Conservation (phyloP, 2,329 filamentous ascomycete species). For the Coniochaeta pulveracea region DNA sequence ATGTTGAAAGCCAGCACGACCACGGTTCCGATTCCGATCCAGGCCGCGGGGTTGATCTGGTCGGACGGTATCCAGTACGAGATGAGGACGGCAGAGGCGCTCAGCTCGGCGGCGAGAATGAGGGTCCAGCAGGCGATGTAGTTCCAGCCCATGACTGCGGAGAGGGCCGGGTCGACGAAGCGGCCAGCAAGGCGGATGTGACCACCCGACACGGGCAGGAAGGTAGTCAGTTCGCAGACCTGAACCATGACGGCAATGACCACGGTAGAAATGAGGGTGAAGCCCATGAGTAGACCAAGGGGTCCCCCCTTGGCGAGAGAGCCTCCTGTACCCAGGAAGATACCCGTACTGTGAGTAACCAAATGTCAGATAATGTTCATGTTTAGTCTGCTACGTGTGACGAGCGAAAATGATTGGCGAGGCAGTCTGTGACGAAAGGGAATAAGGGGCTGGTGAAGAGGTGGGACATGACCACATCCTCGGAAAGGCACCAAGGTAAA, state of each 20-base stretch:
- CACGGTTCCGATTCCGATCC: constrained; percentile 25
- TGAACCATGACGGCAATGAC: constrained; percentile 1
- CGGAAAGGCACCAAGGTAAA: too few relatives aligned
- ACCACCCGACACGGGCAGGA: not conserved
- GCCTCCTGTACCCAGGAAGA: not conserved
- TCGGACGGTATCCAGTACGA: constrained; percentile 26
- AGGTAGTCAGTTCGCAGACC: not conserved
- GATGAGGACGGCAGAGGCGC: constrained; percentile 28
- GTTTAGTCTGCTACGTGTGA: not conserved
- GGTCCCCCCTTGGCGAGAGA: not conserved
- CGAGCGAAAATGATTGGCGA: too few relatives aligned
- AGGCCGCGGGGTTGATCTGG: constrained; percentile 25
- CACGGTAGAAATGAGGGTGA: not conserved
- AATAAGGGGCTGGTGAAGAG: too few relatives aligned
- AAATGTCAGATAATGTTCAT: not conserved
- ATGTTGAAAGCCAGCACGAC: constrained; percentile 25
- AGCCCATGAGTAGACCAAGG: constrained; percentile 1
- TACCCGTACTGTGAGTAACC: not conserved
- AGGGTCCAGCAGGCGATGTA: constrained; percentile 4
- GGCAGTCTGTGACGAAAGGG: too few relatives aligned
- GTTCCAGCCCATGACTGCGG: constrained; percentile 1
- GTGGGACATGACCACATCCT: too few relatives aligned
- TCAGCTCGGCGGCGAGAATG: constrained; percentile 19
- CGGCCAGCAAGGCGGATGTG: not conserved
- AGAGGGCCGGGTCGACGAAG: constrained; percentile 1